Evolutionary conservation across 768 basidiomycete species (phyloP).

Genomic region (Scleroderma citrinum): DNA sequence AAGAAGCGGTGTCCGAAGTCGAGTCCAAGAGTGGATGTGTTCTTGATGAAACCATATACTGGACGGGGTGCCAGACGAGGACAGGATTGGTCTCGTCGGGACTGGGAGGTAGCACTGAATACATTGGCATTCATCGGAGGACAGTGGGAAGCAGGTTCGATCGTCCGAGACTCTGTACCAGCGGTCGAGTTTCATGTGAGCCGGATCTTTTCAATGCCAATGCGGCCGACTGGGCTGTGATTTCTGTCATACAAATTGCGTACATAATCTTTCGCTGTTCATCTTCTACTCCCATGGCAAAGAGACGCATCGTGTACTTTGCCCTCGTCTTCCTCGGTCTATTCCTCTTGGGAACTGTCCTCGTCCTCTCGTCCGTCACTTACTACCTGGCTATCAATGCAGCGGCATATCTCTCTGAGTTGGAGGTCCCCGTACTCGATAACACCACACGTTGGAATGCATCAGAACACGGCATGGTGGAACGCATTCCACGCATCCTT

Average conservation of each 20-base stretch:
- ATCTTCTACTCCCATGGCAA: constrained; percentile 28
- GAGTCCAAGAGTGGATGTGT: constrained; percentile 46
- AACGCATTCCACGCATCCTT: constrained; percentile 85
- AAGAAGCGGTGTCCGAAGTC: constrained; percentile 30
- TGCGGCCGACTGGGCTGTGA: constrained; percentile 38
- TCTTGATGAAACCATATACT: constrained; percentile 44
- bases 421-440: constrained; percentile 58
- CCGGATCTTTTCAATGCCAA: constrained; percentile 40
- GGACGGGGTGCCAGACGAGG: constrained; percentile 56
- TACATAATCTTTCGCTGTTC: too few relatives aligned
- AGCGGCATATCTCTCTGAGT: constrained; percentile 73
- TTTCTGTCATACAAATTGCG: too few relatives aligned
- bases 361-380: constrained; percentile 88
- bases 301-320: constrained; percentile 41
- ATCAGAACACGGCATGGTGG: constrained; percentile 51
- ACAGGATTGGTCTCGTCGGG: constrained; percentile 65
- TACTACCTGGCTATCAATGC: constrained; percentile 82
- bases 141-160: constrained; percentile 47
- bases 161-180: constrained; percentile 46
- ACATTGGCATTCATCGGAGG: constrained; percentile 44
- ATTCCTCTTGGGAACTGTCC: constrained; percentile 80
- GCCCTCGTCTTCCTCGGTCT: constrained; percentile 58
- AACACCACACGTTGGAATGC: constrained; percentile 59
- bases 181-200: constrained; percentile 45
- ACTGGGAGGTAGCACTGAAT: constrained; percentile 54